Percentiles rank a stretch among this genome's conserved stretches.
phyloP scores from a whole-genome alignment of 1,284 basidiomycete genomes.

The Apiotrichum akiyoshidainum region DNA sequence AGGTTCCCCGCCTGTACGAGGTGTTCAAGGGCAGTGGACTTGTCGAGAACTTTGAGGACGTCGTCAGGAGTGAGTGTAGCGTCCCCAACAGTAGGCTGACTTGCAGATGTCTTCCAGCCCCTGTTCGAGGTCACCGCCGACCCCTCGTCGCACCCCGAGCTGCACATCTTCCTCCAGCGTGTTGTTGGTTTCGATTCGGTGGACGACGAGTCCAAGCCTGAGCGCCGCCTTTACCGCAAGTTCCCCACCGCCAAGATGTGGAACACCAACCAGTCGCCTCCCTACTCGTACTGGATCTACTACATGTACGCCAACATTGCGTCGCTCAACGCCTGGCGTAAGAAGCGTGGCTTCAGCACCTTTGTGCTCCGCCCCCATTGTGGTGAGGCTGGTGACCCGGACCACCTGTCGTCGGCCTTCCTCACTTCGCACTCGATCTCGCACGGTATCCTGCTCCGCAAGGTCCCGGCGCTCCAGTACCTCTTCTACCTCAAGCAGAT shows the following conservation, averaged over 20 bases:
- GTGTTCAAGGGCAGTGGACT: conserved; percentile 89
- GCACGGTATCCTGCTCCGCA: conserved; percentile 94
- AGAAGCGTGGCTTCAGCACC: conserved; percentile 85
- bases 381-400: conserved; percentile 97
- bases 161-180: conserved; percentile 93
- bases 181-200: conserved; percentile 96
- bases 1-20: conserved; percentile 92
- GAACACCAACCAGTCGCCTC: conserved; percentile 85
- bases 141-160: conserved; percentile 82
- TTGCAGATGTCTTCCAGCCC: conserved; percentile 81
- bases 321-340: conserved; percentile 90
- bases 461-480: conserved; percentile 85
- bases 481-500: conserved; percentile 96
- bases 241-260: conserved; percentile 91
- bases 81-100: neutral
- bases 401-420: conserved; percentile 94
- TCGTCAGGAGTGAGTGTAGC: conserved; percentile 72
- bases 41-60: conserved; percentile 83
- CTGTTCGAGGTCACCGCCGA: conserved; percentile 95
- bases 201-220: conserved; percentile 95
- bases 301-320: conserved; percentile 98
- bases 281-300: conserved; percentile 95
- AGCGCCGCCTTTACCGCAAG: conserved; percentile 87
- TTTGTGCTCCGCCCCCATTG: conserved; percentile 96
- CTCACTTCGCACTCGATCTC: conserved; percentile 97